A percentile compares a stretch with the other conserved stretches of the same genome.
Evolutionary conservation across 1,284 basidiomycete genomes (phyloP).

Genomic region (Boletellus deceptivus): DNA sequence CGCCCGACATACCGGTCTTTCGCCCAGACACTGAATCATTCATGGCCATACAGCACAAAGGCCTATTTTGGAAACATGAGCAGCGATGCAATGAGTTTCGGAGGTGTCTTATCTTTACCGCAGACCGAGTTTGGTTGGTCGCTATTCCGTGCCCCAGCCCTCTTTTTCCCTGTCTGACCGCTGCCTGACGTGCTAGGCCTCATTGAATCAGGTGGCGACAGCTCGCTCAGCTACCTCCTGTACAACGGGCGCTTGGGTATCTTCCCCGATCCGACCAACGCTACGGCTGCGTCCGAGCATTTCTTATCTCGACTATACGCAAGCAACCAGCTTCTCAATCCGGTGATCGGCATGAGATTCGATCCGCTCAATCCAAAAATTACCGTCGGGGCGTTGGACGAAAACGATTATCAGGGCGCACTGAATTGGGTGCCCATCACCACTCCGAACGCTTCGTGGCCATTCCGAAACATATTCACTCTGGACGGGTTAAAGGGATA

Average conservation of each 20-base stretch:
- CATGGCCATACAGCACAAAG: conserved; percentile 10
- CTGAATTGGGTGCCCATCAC: conserved; percentile 26
- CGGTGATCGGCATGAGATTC: conserved; percentile 25
- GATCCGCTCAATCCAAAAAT: conserved; percentile 26
- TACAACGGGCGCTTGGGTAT: conserved; percentile 27
- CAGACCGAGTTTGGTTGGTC: conserved; percentile 14
- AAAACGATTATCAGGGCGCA: conserved; percentile 24
- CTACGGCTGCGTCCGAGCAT: conserved; percentile 16
- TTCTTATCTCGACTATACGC: conserved; percentile 19
- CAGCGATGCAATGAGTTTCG: conserved; percentile 14
- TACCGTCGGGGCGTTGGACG: conserved; percentile 26
- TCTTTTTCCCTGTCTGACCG: background rate
- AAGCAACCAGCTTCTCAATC: conserved; percentile 23
- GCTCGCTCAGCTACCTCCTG: conserved; percentile 10
- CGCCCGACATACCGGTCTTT: background rate
- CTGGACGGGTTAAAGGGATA: conserved; percentile 18
- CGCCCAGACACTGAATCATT: conserved; percentile 6
- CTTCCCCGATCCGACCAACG: conserved; percentile 20
- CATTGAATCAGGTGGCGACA: conserved; percentile 16
- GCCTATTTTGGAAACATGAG: conserved; percentile 14
- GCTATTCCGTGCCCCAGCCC: no score
- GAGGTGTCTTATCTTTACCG: conserved; percentile 10
- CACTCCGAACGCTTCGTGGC: conserved; percentile 16
- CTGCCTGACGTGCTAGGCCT: conserved; percentile 2
- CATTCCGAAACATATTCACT: conserved; percentile 6